A percentile compares a stretch with the other conserved stretches of the same genome.
These are phyloP conservation scores for Calonectria fujianensis DNA, from an alignment of 2,329 filamentous ascomycete genomes.

Conservation along the genomic window DNA sequence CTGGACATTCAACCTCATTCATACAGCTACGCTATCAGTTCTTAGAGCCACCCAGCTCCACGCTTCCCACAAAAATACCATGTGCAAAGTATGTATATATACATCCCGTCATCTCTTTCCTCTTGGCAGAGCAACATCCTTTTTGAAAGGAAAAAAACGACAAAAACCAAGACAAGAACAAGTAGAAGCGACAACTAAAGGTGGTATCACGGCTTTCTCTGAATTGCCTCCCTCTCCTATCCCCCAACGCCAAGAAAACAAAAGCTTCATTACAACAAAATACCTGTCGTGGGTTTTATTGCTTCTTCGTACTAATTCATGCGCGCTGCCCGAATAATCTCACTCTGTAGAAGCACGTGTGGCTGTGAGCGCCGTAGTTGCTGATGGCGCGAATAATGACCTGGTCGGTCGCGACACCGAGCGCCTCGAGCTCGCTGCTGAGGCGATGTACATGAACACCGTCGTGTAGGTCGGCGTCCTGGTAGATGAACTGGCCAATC, in stretches of 20 bases:
- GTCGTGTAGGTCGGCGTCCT: slow-evolving; percentile 64
- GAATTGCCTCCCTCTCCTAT: slow-evolving; percentile 11
- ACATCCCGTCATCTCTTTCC: not conserved
- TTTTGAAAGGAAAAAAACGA: not conserved
- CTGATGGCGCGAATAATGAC: slow-evolving; percentile 73
- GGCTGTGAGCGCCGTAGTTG: slow-evolving; percentile 75
- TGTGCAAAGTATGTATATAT: slow-evolving; percentile 14
- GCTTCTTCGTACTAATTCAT: slow-evolving; percentile 6
- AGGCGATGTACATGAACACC: slow-evolving; percentile 73
- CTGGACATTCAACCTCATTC: slow-evolving; percentile 5
- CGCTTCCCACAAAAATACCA: slow-evolving; percentile 37
- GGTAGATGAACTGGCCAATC: slow-evolving; percentile 74
- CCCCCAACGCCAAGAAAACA: slow-evolving; percentile 27
- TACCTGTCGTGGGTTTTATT: not conserved
- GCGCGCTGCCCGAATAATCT: slow-evolving; percentile 68
- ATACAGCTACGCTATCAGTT: slow-evolving; percentile 26
- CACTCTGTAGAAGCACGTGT: slow-evolving; percentile 81
- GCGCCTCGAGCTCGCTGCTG: slow-evolving; percentile 67
- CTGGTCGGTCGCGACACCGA: slow-evolving; percentile 70
- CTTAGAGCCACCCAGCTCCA: slow-evolving; percentile 31
- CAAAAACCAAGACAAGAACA: slow-evolving; percentile 23
- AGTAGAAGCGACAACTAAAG: slow-evolving; percentile 2
- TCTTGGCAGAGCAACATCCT: not conserved
- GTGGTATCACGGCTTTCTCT: slow-evolving; percentile 32
- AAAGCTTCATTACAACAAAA: slow-evolving; percentile 20